These are phyloP conservation scores for Clavulina sp. DNA, from an alignment of 768 basidiomycete genomes.

Conservation along the genomic window DNA sequence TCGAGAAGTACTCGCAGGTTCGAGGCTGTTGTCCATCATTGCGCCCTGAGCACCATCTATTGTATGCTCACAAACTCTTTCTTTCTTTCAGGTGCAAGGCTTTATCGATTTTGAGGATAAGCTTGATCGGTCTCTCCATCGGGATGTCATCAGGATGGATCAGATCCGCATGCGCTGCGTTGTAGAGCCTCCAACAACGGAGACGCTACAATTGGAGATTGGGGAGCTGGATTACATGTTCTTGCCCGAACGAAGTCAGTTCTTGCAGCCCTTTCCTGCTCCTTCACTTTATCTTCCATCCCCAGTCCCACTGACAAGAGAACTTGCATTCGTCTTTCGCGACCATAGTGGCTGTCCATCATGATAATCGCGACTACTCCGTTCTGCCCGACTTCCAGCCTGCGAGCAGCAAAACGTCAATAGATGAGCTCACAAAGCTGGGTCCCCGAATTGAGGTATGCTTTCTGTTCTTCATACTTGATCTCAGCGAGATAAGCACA, in stretches of 20 bases:
- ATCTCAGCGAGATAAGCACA: neutral
- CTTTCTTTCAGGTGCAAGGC: conserved; percentile 53
- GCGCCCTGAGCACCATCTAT: neutral
- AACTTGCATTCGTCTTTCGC: neutral
- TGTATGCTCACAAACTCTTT: neutral
- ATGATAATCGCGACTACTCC: conserved; percentile 75
- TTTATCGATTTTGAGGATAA: conserved; percentile 68
- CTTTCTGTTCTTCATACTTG: conserved; percentile 6
- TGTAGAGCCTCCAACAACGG: conserved; percentile 52
- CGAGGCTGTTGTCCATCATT: neutral
- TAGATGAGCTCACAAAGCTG: conserved; percentile 52
- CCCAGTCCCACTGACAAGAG: neutral
- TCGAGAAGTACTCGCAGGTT: conserved; percentile 74
- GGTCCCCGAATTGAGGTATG: conserved; percentile 50
- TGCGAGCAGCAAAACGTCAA: conserved; percentile 22
- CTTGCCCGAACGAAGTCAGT: conserved; percentile 14
- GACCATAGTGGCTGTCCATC: conserved; percentile 41
- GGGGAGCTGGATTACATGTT: conserved; percentile 73
- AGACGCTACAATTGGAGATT: conserved; percentile 65
- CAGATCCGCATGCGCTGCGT: conserved; percentile 68
- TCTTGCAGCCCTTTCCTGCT: neutral
- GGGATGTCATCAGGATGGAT: conserved; percentile 68
- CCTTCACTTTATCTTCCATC: neutral
- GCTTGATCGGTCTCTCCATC: conserved; percentile 69
- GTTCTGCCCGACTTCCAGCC: conserved; percentile 72